Base-by-base conservation (phyloP, 192 early-diverging fungal genomes). In the Rhizophagus clarus region DNA sequence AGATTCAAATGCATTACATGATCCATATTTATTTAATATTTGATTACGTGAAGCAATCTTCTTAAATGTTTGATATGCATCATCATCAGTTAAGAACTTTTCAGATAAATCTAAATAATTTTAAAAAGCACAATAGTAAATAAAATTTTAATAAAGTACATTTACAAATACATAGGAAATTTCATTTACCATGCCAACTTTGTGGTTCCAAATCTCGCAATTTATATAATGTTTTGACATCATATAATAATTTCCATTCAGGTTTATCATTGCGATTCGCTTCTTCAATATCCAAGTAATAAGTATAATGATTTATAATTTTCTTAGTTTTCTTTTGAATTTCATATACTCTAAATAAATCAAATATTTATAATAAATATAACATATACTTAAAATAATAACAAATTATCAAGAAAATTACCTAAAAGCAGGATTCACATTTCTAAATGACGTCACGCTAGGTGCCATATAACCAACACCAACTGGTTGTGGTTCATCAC, bases 231-330 rank as follows among this genome's bases (percentile, higher is more conserved):
- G 71, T 28, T 49, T 72, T 72, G 7, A 42, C 71, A 49, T 72
- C 71, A 49, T 72, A 72, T 34, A 72, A 72, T 28, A 72, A 72
- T 72, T 72, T 72, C 71, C 71, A 72, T 28, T 40, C 45, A 8
- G 71, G 71, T 9, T 72, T 42, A 72, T 72, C 5, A 28, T 34
- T 28, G 28, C 71, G 34, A 49, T 72, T 72, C 8, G 71, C 71
- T 72, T 72, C 71, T 29, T 72, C 32, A n/a, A 72, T 12, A 28
- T 72, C 71, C 37, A 45, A 7, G n/a, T 31, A 72, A 49, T 72
- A 72, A 2, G 71, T 72, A 45, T 72, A 72, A 11, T 72, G 71
- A 37, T 72, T 72, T 26, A 72, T 17, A 47, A 72, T 72, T 28
- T 72, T 26, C 37, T 72, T 72, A 5, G 71, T 72, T 20, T 22